A percentile compares a stretch with the other conserved stretches of the same genome.
Evolutionary conservation across 2,329 filamentous ascomycete genomes (phyloP).

Genomic region (Botrytis porri): DNA sequence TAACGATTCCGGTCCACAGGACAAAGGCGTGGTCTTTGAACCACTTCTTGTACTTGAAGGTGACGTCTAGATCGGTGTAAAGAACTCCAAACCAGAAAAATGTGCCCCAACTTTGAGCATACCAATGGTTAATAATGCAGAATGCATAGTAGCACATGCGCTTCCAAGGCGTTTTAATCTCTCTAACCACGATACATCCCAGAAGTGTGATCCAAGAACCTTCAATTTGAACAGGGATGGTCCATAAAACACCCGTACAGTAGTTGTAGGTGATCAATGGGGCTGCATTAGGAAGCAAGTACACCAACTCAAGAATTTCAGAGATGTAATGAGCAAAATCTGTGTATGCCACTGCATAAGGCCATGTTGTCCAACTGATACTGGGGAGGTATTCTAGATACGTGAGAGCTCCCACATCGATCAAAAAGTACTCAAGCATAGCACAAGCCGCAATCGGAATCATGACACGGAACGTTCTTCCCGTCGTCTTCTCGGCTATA

Average conservation of each 20-base stretch:
- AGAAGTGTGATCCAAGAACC: slow-evolving; percentile 45
- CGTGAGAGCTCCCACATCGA: slow-evolving; percentile 44
- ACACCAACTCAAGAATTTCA: slow-evolving; percentile 45
- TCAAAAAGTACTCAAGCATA: slow-evolving; percentile 46
- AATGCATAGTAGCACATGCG: slow-evolving; percentile 45
- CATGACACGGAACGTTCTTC: slow-evolving; percentile 46
- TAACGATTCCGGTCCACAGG: slow-evolving; percentile 41
- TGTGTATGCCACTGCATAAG: slow-evolving; percentile 42
- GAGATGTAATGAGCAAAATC: slow-evolving; percentile 45
- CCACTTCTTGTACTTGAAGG: slow-evolving; percentile 44
- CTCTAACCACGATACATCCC: slow-evolving; percentile 44
- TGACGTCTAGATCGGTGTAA: slow-evolving; percentile 46
- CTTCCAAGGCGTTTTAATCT: slow-evolving; percentile 48
- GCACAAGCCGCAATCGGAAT: slow-evolving; percentile 45
- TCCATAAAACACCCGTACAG: slow-evolving; percentile 50
- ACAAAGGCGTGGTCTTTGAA: slow-evolving; percentile 38
- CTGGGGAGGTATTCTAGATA: slow-evolving; percentile 46
- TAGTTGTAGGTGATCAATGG: slow-evolving; percentile 48
- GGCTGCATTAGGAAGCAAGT: slow-evolving; percentile 47
- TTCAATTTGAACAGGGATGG: slow-evolving; percentile 48
- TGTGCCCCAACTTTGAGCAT: slow-evolving; percentile 45
- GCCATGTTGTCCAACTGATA: slow-evolving; percentile 48
- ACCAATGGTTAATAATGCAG: slow-evolving; percentile 46
- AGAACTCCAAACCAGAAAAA: slow-evolving; percentile 46
- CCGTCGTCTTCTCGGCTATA: slow-evolving; percentile 45